These are phyloP conservation scores for Sporothrix euskadiensis DNA, from an alignment of 2,329 filamentous ascomycete species.

Conservation along the genomic window DNA sequence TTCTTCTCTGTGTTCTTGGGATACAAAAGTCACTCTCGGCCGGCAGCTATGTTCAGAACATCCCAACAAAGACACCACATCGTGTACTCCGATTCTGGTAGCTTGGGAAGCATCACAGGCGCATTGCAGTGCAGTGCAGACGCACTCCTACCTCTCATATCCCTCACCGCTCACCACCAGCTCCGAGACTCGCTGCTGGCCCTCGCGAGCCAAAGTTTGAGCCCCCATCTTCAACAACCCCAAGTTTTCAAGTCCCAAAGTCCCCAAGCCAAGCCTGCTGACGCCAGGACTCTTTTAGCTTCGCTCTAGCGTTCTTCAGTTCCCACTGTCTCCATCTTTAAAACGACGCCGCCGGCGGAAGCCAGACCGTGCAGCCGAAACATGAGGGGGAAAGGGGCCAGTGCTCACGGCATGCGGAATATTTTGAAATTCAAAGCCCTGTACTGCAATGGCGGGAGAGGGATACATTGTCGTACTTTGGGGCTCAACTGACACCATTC, in stretches of 20 bases:
- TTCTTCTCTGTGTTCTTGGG: not conserved
- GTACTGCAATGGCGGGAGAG: not conserved
- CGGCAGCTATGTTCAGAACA: not conserved
- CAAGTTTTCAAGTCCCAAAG: not conserved
- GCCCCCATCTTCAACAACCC: not conserved
- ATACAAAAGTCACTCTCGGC: not conserved
- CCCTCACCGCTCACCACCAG: constrained; percentile 14
- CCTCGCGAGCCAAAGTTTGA: not conserved
- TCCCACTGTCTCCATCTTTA: constrained; percentile 1
- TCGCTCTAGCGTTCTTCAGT: not conserved
- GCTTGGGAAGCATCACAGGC: not conserved
- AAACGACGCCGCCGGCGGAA: constrained; percentile 18
- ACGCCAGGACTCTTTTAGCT: not conserved
- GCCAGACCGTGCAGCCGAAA: constrained; percentile 16
- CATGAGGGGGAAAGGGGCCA: not conserved
- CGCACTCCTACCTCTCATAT: not conserved
- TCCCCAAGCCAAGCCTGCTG: not conserved
- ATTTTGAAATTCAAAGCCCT: not conserved
- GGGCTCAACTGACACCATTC: not conserved
- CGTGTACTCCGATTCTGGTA: not conserved
- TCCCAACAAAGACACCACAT: not conserved
- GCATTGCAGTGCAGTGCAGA: not conserved
- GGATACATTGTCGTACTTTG: not conserved
- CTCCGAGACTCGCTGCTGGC: constrained; percentile 17
- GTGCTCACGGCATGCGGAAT: not conserved